Percentiles rank a stretch among this genome's conserved stretches.
phyloP scores from a whole-genome alignment of 1,139 yeast genomes.

The Nakaseomyces kungkrabaensis region DNA sequence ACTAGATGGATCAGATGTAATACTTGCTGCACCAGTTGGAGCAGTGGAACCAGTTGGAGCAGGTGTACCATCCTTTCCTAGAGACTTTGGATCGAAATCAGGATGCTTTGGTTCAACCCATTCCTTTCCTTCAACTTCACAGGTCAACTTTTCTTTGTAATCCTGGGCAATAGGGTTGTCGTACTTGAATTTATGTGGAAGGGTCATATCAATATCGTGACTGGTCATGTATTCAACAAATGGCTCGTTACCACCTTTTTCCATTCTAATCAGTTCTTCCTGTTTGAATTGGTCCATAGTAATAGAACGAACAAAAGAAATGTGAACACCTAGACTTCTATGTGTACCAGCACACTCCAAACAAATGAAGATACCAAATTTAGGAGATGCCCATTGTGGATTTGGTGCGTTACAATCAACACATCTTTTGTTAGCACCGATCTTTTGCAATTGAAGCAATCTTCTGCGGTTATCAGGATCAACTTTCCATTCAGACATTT shows the following conservation, averaged over 20 bases:
- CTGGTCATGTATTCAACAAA: constrained; percentile 57
- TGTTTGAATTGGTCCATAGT: constrained; percentile 97
- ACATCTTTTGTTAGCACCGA: constrained; percentile 78
- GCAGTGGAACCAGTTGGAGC: constrained; percentile 10
- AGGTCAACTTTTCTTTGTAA: constrained; percentile 71
- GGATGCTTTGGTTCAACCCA: constrained; percentile 60
- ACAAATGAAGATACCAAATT: constrained; percentile 92
- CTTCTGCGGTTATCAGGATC: constrained; percentile 87
- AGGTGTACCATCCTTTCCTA: constrained; percentile 9
- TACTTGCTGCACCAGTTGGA: constrained; percentile 2
- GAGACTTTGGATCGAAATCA: constrained; percentile 28
- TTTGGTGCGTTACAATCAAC: constrained; percentile 92
- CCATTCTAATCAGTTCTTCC: constrained; percentile 85
- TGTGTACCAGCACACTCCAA: constrained; percentile 96
- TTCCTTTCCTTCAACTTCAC: constrained; percentile 62
- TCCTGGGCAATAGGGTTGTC: constrained; percentile 90
- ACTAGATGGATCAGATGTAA: constrained; percentile 12
- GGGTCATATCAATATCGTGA: constrained; percentile 59
- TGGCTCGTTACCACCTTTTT: constrained; percentile 82
- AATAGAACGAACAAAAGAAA: constrained; percentile 90
- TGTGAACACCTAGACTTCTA: constrained; percentile 92
- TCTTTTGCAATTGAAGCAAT: constrained; percentile 67
- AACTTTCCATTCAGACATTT: constrained; percentile 57
- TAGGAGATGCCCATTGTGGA: constrained; percentile 99
- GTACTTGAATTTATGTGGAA: constrained; percentile 67